Evolutionary conservation across 768 basidiomycete species (phyloP).

Genomic region (Boletus insuetus): DNA sequence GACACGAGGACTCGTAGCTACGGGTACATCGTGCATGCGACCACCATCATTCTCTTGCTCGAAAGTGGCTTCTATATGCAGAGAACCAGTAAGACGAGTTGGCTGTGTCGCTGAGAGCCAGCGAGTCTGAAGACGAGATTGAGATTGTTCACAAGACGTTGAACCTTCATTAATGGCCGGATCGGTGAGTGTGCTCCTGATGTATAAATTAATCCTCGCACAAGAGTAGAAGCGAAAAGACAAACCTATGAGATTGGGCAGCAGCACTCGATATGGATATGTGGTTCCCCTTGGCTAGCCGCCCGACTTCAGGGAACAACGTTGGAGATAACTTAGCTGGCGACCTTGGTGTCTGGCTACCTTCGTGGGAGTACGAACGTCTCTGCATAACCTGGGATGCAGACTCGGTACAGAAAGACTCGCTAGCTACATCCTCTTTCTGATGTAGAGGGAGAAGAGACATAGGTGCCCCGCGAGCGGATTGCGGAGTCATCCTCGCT

Average conservation of each 20-base stretch:
- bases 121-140: background rate
- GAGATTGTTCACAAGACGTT: background rate
- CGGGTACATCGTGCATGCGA: background rate
- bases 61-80: background rate
- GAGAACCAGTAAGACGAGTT: conserved; percentile 1
- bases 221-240: background rate
- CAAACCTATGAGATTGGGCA: conserved; percentile 9
- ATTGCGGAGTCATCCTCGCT: background rate
- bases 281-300: background rate
- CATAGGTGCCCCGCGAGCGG: background rate
- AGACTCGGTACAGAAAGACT: background rate
- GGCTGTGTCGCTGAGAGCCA: background rate
- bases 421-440: background rate
- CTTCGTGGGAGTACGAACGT: background rate
- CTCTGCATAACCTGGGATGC: background rate
- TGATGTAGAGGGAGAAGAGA: background rate
- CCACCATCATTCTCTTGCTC: background rate
- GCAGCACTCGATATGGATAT: background rate
- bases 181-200: background rate
- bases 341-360: background rate
- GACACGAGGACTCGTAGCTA: background rate
- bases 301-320: background rate
- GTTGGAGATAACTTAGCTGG: background rate
- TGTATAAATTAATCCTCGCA: background rate
- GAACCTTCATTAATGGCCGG: background rate